Conservation (phyloP, 2,329 filamentous ascomycete genomes). For the Anthostomella pinea region DNA sequence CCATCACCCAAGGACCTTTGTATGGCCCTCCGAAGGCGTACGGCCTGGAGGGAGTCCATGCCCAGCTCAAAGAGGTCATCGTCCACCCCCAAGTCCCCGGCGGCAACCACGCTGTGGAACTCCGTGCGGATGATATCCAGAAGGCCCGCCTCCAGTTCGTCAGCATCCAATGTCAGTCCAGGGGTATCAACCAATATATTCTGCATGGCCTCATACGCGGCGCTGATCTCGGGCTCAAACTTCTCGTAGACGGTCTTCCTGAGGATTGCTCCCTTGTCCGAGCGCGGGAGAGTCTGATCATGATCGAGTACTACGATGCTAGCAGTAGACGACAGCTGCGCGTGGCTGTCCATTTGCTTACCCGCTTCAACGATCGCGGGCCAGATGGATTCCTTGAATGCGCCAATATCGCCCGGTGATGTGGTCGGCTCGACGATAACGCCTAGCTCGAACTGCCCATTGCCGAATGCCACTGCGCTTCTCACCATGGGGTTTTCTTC, state of each 20-base stretch:
- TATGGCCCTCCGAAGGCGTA: neutral
- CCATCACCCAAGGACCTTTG: too few species aligned
- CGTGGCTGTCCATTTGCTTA: constrained; percentile 2
- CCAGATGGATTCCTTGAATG: constrained; percentile 2
- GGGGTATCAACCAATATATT: too few species aligned
- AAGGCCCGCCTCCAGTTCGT: too few species aligned
- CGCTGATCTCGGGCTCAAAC: neutral
- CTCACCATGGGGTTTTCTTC: neutral
- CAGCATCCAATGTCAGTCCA: neutral
- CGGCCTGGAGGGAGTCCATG: neutral
- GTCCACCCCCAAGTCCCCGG: neutral
- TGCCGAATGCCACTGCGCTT: neutral
- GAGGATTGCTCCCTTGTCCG: neutral
- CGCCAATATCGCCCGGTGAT: neutral
- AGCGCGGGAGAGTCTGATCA: neutral
- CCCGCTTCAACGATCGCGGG: constrained; percentile 1
- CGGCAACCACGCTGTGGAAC: neutral
- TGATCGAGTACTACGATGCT: neutral
- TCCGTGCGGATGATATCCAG: too few species aligned
- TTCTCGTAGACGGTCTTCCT: neutral
- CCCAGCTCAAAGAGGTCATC: constrained; percentile 4
- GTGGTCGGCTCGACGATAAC: constrained; percentile 2
- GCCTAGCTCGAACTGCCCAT: constrained; percentile 1
- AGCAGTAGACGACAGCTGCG: neutral
- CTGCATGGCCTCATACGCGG: neutral